These are phyloP conservation scores for Tilletia setariae DNA, from an alignment of 1,284 basidiomycete species.

Conservation along the genomic window DNA sequence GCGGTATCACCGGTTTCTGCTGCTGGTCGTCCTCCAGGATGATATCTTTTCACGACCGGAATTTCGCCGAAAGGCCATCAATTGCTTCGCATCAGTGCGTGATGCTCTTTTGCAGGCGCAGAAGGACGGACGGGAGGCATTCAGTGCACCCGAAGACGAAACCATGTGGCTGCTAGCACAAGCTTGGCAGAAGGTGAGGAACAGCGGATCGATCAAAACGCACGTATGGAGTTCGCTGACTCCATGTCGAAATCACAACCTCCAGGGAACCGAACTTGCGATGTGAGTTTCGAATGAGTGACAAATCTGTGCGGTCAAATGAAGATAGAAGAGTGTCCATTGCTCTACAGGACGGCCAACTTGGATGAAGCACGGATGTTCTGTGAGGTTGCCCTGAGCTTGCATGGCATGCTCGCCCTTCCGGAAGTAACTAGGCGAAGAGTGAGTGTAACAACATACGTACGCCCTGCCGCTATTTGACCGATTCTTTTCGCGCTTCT, in stretches of 20 bases:
- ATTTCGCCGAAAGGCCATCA: background rate
- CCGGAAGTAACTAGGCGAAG: background rate
- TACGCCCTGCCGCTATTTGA: background rate
- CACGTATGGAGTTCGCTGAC: background rate
- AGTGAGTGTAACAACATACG: background rate
- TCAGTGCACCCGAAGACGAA: background rate
- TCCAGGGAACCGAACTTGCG: background rate
- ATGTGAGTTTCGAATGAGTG: background rate
- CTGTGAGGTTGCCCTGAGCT: background rate
- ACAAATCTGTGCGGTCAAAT: background rate
- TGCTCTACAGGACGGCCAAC: background rate
- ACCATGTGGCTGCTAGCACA: slow-evolving; percentile 2
- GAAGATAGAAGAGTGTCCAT: background rate
- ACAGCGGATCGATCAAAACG: background rate
- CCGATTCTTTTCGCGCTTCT: background rate
- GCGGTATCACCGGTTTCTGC: slow-evolving; percentile 10
- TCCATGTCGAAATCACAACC: background rate
- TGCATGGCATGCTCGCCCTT: background rate
- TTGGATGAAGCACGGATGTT: background rate
- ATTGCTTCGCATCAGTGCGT: background rate
- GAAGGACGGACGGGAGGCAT: background rate
- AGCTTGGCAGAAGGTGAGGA: slow-evolving; percentile 8
- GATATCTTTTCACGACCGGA: background rate
- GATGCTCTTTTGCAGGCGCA: background rate
- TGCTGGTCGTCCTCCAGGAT: background rate